Base-by-base conservation (phyloP, 2,329 filamentous ascomycete genomes). In the Exophiala spinifera region DNA sequence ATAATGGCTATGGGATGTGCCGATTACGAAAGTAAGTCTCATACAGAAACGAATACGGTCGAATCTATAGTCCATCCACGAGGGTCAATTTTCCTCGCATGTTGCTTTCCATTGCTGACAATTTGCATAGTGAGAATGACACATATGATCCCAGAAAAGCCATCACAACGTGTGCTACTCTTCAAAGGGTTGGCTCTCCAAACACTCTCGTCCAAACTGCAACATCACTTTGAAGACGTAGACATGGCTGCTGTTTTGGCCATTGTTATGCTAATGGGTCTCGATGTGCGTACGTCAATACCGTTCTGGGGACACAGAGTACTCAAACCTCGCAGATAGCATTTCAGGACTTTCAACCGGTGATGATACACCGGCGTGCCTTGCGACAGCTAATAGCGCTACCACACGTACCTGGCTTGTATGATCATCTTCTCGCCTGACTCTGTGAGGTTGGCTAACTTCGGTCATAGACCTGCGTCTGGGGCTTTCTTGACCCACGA, bases 311-410 rank as follows among this genome's bases (percentile, higher is more conserved):
- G 21, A 20, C n/a, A 25, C 14, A 36, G 15, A 46, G 19, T 14
- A 44, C 39, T 31, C 28, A 31, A 31, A 31, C 17, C 4, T 8
- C 23, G 28, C 21, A 52, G 50, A 52, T 52, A 33, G n/a, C 50
- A 4, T 52, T 46, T 46, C 7, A 19, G 17, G 50, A 52, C 28
- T 19, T 23, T 19, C 15, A 40, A 17, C 50, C 50, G 3, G 43
- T 52, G 33, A 20, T 52, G 20, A 46, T 52, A 33, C 50, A 52
- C 23, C 40, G 50, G 19, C 42, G 42, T 4, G 50, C 50, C 37
- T 39, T 52, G 13, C 50, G 50, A 17, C 37, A 45, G 21, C 33
- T 52, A 21, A 15, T 46, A 19, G 33, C 45, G n/a, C 20, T 37
- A 14, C 42, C 50, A 8, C 40, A 17, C 2, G 8, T 15, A 17